phyloP scores from a whole-genome alignment of 805 yeast genomes.

The Pichia ethanolica region DNA sequence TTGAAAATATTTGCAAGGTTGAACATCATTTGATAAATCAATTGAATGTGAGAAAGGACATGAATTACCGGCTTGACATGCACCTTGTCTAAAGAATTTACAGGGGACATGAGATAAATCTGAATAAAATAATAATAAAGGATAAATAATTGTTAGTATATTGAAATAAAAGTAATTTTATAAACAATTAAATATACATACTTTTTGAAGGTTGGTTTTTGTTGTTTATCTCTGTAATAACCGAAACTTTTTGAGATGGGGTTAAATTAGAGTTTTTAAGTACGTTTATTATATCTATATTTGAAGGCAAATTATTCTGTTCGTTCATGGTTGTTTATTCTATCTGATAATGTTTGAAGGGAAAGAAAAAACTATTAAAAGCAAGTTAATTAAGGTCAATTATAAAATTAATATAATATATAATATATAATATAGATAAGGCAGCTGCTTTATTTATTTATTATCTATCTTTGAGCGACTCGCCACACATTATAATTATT shows the following conservation, averaged over 20 bases:
- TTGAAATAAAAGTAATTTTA: background rate
- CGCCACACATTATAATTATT: too few relatives aligned
- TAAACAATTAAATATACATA: conserved; percentile 8
- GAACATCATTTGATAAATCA: conserved; percentile 45
- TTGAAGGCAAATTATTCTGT: background rate
- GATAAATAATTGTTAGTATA: background rate
- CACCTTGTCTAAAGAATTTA: conserved; percentile 85
- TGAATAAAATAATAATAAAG: conserved; percentile 12
- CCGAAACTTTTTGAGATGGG: conserved; percentile 17
- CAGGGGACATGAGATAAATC: conserved; percentile 94
- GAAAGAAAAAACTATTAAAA: background rate
- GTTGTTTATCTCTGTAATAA: conserved; percentile 16
- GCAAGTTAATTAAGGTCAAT: too few relatives aligned
- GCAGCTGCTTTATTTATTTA: too few relatives aligned
- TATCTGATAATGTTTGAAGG: background rate
- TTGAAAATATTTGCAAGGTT: conserved; percentile 87
- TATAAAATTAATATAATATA: too few relatives aligned
- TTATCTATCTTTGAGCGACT: too few relatives aligned
- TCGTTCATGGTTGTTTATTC: conserved; percentile 41
- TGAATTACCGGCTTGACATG: conserved; percentile 88
- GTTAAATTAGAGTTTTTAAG: conserved; percentile 16
- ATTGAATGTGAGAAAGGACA: conserved; percentile 87
- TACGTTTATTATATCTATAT: conserved; percentile 13
- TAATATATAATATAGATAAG: too few relatives aligned
- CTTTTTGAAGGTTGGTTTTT: conserved; percentile 21